Evolutionary conservation across 1,284 basidiomycete genomes (phyloP), one percentile per base, ranked within the genome.

Genomic region (Rhodotorula sp.): DNA sequence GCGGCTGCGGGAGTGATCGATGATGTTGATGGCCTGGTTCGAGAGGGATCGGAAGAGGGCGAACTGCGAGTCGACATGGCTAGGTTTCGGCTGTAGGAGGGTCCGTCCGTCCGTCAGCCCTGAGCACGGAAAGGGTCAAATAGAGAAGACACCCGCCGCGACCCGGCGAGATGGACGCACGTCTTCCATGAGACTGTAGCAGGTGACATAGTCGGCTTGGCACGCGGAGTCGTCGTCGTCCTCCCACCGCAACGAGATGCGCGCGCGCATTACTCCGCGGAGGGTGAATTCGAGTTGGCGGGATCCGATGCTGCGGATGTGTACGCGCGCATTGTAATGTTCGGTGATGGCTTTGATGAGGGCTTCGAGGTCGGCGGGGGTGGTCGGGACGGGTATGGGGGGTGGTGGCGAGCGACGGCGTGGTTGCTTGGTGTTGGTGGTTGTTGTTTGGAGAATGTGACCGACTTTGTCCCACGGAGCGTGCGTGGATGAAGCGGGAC

Each of bases 31-130:
- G 5, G 63, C 57, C 0, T 61, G n/a, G 26, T 65, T 69, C 8
- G 70, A 68, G 57, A 74, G 33, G 8, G 45, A n/a, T 1, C 67
- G 65, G 45, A 74, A 74, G 49, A 71, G 62, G 7, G 63, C 33
- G 58, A 58, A 69, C 44, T 64, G 67, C 7, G 65, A 67, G 10
- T 67, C 67, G 6, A 66, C 63, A 49, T 68, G 64, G 5, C 46
- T 26, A 20, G 70, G 49, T 54, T 66, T 71, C 69, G 69, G 66
- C 30, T 18, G 8, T 20, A 2, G 29, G 24, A 42, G 12, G 3
- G 0, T 18, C 29, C 29, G 17, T 42, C 14, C 5, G 20, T 18
- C 42, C 12, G n/a, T n/a, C n/a, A n/a, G n/a, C n/a, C n/a, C n/a
- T n/a, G n/a, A n/a, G n/a, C n/a, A n/a, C n/a, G n/a, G n/a, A n/a